A percentile compares a stretch with the other conserved stretches of the same genome.
Evolutionary conservation across 805 yeast species (phyloP).

Genomic region (Cyberlindnera maritima): DNA sequence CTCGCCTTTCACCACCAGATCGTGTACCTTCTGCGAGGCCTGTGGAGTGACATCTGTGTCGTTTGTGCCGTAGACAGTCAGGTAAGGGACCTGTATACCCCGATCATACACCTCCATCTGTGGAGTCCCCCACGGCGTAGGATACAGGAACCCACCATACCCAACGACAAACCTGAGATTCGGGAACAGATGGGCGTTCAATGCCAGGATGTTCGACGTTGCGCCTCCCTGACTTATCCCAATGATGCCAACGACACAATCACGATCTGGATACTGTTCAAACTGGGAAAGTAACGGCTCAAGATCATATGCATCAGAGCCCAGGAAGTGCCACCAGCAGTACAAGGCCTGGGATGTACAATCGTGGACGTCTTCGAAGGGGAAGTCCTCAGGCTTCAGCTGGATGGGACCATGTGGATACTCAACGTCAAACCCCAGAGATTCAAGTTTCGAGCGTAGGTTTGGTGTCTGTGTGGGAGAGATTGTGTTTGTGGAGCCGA

Average conservation of each 20-base stretch:
- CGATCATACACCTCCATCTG: constrained; percentile 2
- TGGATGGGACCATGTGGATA: constrained; percentile 5
- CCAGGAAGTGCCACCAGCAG: constrained; percentile 11
- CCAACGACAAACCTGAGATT: constrained; percentile 8
- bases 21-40: constrained; percentile 3
- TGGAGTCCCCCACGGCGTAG: constrained; percentile 1
- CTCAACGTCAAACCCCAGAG: constrained; percentile 3
- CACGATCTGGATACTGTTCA: neutral
- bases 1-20: neutral
- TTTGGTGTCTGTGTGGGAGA: constrained; percentile 1
- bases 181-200: constrained; percentile 7
- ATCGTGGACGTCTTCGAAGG: constrained; percentile 7
- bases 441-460: neutral
- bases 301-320: neutral
- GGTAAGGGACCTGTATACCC: constrained; percentile 11
- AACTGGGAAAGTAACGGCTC: neutral
- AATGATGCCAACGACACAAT: constrained; percentile 11
- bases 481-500: constrained; percentile 4
- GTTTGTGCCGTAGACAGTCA: constrained; percentile 14
- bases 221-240: constrained; percentile 14
- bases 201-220: neutral
- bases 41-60: constrained; percentile 13
- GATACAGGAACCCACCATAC: constrained; percentile 10
- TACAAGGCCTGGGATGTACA: constrained; percentile 1
- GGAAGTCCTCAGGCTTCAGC: constrained; percentile 5